A percentile compares a stretch with the other conserved stretches of the same genome.
Evolutionary conservation across 2,329 filamentous ascomycete species (phyloP).

Genomic region (Claviceps sp.): DNA sequence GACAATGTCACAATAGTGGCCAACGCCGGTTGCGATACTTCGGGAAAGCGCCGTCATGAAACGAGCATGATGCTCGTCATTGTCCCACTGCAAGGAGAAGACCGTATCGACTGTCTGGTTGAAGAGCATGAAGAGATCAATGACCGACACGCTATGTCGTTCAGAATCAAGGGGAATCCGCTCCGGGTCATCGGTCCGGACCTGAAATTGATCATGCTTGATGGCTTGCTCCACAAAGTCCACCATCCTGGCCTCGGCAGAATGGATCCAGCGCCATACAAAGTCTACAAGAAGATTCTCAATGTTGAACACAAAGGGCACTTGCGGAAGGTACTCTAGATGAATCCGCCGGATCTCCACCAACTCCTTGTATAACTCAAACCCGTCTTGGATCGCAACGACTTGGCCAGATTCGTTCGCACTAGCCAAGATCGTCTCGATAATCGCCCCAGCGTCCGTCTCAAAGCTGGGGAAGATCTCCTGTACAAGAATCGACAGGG

Average conservation of each 20-base stretch:
- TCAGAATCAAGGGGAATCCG: conserved; percentile 62
- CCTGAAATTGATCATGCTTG: conserved; percentile 76
- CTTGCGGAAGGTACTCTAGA: conserved; percentile 54
- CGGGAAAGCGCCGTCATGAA: conserved; percentile 94
- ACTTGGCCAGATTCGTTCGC: conserved; percentile 58
- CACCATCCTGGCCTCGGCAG: conserved; percentile 65
- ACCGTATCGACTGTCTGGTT: conserved; percentile 85
- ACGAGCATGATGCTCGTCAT: conserved; percentile 84
- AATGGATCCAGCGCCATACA: conserved; percentile 87
- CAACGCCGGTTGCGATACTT: conserved; percentile 68
- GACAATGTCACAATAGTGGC: conserved; percentile 80
- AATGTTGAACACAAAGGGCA: conserved; percentile 74
- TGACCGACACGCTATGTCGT: conserved; percentile 81
- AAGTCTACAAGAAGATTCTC: conserved; percentile 80
- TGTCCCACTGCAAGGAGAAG: conserved; percentile 76
- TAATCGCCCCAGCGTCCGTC: conserved; percentile 73
- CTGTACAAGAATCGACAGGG: conserved; percentile 58
- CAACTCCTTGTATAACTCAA: conserved; percentile 82
- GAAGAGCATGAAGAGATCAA: conserved; percentile 89
- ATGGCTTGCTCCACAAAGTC: conserved; percentile 83
- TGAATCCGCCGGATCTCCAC: conserved; percentile 77
- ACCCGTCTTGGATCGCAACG: conserved; percentile 80
- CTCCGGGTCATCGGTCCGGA: conserved; percentile 51
- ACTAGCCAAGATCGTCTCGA: conserved; percentile 65
- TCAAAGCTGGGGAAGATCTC: conserved; percentile 85